A percentile compares a stretch with the other conserved stretches of the same genome.
These are phyloP conservation scores for Penicillium sp. DNA, from an alignment of 2,329 filamentous ascomycete species.

Conservation along the genomic window DNA sequence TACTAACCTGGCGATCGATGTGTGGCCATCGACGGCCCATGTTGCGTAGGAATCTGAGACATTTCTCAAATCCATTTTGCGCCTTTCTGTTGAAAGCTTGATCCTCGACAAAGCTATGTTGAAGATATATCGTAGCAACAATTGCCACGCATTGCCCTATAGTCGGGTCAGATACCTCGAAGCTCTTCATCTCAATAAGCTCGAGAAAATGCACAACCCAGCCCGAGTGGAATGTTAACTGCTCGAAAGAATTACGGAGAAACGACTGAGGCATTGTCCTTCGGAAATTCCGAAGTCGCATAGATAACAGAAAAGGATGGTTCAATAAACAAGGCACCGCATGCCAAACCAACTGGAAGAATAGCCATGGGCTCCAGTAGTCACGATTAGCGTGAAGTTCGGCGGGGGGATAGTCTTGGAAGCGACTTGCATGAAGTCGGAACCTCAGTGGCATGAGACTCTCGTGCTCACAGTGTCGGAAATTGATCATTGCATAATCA, in stretches of 20 bases:
- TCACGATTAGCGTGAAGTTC: conserved; percentile 41
- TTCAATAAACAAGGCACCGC: conserved; percentile 50
- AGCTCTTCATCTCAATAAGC: conserved; percentile 39
- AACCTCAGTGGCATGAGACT: conserved; percentile 47
- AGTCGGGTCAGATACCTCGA: conserved; percentile 44
- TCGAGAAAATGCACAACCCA: conserved; percentile 52
- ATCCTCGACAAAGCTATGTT: conserved; percentile 48
- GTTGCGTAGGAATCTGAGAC: conserved; percentile 36
- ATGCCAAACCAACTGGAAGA: conserved; percentile 49
- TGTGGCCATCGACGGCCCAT: conserved; percentile 40
- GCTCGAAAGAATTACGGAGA: conserved; percentile 49
- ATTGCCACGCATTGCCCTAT: conserved; percentile 47
- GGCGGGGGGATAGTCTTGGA: conserved; percentile 38
- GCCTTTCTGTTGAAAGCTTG: conserved; percentile 34
- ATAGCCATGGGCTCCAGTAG: conserved; percentile 51
- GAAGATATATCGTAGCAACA: conserved; percentile 50
- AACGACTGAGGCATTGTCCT: conserved; percentile 51
- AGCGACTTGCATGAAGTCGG: conserved; percentile 47
- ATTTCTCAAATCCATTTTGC: conserved; percentile 39
- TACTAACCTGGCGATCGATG: conserved; percentile 18
- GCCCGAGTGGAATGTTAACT: conserved; percentile 45
- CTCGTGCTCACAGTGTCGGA: conserved; percentile 48
- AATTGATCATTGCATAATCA: conserved; percentile 47
- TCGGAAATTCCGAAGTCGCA: conserved; percentile 48
- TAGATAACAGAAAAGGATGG: conserved; percentile 49